A percentile compares a stretch with the other conserved stretches of the same genome.
Evolutionary conservation across 768 basidiomycete species (phyloP).

Genomic region (Serpula lacrymans): DNA sequence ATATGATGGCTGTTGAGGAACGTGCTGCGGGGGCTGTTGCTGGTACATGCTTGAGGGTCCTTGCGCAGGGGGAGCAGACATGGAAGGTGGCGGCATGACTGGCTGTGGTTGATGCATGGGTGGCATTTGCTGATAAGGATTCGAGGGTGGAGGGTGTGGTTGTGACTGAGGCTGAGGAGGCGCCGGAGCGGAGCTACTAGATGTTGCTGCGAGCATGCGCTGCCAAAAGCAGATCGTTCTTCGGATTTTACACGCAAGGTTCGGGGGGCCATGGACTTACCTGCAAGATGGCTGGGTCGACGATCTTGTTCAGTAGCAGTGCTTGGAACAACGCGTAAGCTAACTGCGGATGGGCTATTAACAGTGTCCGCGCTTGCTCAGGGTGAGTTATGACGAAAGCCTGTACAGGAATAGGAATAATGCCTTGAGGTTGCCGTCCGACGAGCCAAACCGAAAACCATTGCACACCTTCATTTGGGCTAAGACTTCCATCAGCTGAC

Average conservation of each 20-base stretch:
- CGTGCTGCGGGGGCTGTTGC: conserved; percentile 23
- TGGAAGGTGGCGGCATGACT: conserved; percentile 27
- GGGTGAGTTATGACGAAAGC: conserved; percentile 90
- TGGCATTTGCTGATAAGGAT: conserved; percentile 28
- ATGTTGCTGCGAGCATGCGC: conserved; percentile 52
- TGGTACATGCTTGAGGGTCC: conserved; percentile 26
- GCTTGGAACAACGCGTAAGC: conserved; percentile 97
- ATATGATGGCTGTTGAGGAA: conserved; percentile 28
- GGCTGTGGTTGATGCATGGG: conserved; percentile 31
- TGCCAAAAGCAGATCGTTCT: conserved; percentile 29
- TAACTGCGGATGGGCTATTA: conserved; percentile 85
- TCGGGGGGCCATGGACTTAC: conserved; percentile 36
- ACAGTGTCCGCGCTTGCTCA: conserved; percentile 78
- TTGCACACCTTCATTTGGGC: conserved; percentile 93
- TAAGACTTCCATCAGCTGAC: conserved; percentile 87
- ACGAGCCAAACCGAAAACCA: conserved; percentile 13
- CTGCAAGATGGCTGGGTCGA: conserved; percentile 84
- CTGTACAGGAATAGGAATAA: conserved; percentile 48
- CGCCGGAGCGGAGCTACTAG: conserved; percentile 23
- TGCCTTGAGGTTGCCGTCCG: neutral
- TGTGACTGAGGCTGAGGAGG: conserved; percentile 32
- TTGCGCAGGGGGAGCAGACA: conserved; percentile 26
- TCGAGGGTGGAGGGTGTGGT: conserved; percentile 25
- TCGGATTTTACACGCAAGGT: conserved; percentile 4
- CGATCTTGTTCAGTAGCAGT: conserved; percentile 88